phyloP scores from a whole-genome alignment of 805 yeast genomes.

The Kodamaea kakaduensis region DNA sequence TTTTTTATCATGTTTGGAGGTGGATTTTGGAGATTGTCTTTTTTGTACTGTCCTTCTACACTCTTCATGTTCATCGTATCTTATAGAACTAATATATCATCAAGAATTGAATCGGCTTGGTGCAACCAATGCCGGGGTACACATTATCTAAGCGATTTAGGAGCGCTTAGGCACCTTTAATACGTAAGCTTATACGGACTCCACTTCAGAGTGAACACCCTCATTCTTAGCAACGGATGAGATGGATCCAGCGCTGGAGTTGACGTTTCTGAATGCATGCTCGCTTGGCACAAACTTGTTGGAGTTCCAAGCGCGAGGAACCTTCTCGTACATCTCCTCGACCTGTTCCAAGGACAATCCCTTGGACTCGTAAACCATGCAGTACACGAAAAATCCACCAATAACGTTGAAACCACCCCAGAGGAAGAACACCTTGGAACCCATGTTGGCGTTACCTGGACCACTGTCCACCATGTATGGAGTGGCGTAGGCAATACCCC shows the following conservation, averaged over 20 bases:
- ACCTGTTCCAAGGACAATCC: slow-evolving; percentile 41
- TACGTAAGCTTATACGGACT: slow-evolving; percentile 23
- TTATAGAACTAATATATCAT: neutral
- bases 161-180: neutral
- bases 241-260: slow-evolving; percentile 13
- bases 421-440: slow-evolving; percentile 39
- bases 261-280: slow-evolving; percentile 32
- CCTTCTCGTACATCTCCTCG: slow-evolving; percentile 36
- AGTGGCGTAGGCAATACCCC: slow-evolving; percentile 39
- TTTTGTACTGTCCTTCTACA: too few relatives aligned
- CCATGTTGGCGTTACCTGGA: slow-evolving; percentile 37
- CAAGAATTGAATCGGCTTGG: slow-evolving; percentile 1
- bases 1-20: too few relatives aligned
- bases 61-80: neutral
- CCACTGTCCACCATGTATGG: slow-evolving; percentile 41
- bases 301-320: slow-evolving; percentile 34
- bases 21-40: too few relatives aligned
- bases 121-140: too few relatives aligned
- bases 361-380: slow-evolving; percentile 37
- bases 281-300: slow-evolving; percentile 27
- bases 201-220: slow-evolving; percentile 25
- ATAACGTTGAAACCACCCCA: slow-evolving; percentile 40
- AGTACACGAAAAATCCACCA: slow-evolving; percentile 31
- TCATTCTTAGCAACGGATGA: slow-evolving; percentile 21
- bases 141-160: too few relatives aligned